These are phyloP conservation scores for Ustilago crameri DNA, from an alignment of 1,284 basidiomycete genomes.

Conservation along the genomic window DNA sequence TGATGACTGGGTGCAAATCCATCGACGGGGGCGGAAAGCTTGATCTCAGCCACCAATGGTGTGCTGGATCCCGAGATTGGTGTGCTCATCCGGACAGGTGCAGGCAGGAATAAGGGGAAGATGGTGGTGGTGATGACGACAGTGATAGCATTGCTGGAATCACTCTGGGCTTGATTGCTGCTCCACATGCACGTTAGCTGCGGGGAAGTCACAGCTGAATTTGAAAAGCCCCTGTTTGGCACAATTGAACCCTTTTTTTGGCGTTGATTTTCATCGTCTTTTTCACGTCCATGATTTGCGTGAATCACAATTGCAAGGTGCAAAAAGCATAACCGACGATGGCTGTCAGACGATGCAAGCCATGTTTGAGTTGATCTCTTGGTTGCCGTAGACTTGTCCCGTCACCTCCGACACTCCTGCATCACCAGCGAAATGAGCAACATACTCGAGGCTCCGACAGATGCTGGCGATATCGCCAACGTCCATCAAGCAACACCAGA, in stretches of 20 bases:
- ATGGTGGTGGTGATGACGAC: background rate
- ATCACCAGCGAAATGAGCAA: background rate
- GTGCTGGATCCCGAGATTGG: background rate
- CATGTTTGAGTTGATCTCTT: no score
- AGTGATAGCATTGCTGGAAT: background rate
- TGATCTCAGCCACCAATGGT: slow-evolving; percentile 22
- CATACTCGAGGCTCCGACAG: background rate
- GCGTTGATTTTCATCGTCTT: slow-evolving; percentile 1
- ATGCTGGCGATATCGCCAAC: slow-evolving; percentile 26
- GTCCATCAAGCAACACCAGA: slow-evolving; percentile 18
- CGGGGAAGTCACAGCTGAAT: background rate
- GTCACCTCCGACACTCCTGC: background rate
- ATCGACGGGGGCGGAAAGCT: slow-evolving; percentile 14
- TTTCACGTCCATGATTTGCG: background rate
- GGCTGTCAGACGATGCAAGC: no score
- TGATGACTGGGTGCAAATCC: slow-evolving; percentile 39
- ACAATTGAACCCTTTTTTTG: background rate
- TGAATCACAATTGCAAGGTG: no score
- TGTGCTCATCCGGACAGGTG: background rate
- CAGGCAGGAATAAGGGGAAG: background rate
- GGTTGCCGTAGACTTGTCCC: background rate
- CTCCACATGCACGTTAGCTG: slow-evolving; percentile 1
- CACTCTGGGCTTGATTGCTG: no score
- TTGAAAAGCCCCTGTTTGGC: no score
- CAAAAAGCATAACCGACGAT: no score